Base-by-base conservation (phyloP, 805 yeast genomes). In the Cyberlindnera mrakii region DNA sequence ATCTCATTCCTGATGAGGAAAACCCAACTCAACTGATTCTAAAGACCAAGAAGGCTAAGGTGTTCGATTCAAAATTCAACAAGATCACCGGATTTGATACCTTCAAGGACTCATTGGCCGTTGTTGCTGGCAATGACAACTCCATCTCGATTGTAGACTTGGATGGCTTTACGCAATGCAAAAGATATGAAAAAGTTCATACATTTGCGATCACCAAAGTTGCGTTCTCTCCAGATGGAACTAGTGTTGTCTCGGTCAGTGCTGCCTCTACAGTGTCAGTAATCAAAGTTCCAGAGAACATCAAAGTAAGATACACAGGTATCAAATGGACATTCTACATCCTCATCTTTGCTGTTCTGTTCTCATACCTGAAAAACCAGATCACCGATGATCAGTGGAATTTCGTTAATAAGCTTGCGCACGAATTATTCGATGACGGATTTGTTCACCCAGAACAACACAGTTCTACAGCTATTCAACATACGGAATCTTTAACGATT, bases 191-290 rank as follows among this genome's bases (percentile, higher is more conserved):
- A 35, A 75, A 82, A 47, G 79, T 85, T n/a, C 96, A 89, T 59
- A 67, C 73, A 8, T 85, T 85, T 60, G 88, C 95, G 20, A 80
- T 88, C 41, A 88, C 96, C 0, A 72, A 75, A 35, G 77, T 86
- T 9, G 67, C 77, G 3, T 80, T 87, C 46, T 80, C 88, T 5
- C 82, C 85, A 13, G 71, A 78, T 57, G 88, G 90, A 7, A 64
- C 74, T 40, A 71, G 71, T 43, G 63, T 87, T 39, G 91, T 87
- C 3, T 75, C 87, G 18, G 82, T 79, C 0, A 82, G 91, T 30
- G 95, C 90, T 1, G 85, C 93, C 3, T 81, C 83, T 47, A 72
- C 87, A 1, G 74, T 88, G 25, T 78, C 74, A 51, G 78, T 87
- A 8, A 64, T 81, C 44, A 70, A 67, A 44, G 60, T 87, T 17